Evolutionary conservation across 768 basidiomycete species (phyloP), one percentile per base, ranked within the genome.

Genomic region (Mycena filopes): DNA sequence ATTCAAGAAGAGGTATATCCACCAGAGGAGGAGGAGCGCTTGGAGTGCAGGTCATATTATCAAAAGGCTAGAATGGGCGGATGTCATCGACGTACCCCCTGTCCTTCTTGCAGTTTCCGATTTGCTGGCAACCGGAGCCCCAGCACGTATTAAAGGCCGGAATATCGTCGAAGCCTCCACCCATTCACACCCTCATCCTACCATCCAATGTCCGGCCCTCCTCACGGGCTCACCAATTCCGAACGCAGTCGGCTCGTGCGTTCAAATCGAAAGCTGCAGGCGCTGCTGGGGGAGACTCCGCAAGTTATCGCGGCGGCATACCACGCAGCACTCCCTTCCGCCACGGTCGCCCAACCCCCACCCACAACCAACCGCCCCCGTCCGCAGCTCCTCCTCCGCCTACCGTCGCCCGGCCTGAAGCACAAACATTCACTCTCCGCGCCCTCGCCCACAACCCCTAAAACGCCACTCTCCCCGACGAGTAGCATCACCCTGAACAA

Each of bases 221-320:
- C 50, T 13, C 41, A 43, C 43, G 33, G 43, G 9, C 56, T 65
- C 33, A 40, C 63, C 6, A 21, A 40, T 11, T 12, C 63, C 20
- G 56, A 65, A 38, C 55, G 56, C 8, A 56, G 29, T 41, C 63
- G 63, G 43, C 56, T 65, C 33, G 63, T 65, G 56, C 56, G 63
- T 18, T 65, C 63, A 1, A 65, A 43, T 13, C 48, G 63, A 13
- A 65, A 58, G 50, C 63, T 65, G 20, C 63, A 65, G 56, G 56
- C 56, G 16, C 49, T 65, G 10, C 63, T 65, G 1, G 63, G 63
- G n/a, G 63, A 43, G 36, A 31, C 63, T 12, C 63, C 63, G 5
- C 42, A 45, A 29, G 33, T 65, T n/a, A 65, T 65, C 43, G 56
- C 25, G 28, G 40, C 56, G 16, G 63, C 63, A 10, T n/a, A 47